Percentiles rank a stretch among this genome's conserved stretches.
phyloP scores from a whole-genome alignment of 2,329 filamentous ascomycete genomes.

The Emmonsia crescens region DNA sequence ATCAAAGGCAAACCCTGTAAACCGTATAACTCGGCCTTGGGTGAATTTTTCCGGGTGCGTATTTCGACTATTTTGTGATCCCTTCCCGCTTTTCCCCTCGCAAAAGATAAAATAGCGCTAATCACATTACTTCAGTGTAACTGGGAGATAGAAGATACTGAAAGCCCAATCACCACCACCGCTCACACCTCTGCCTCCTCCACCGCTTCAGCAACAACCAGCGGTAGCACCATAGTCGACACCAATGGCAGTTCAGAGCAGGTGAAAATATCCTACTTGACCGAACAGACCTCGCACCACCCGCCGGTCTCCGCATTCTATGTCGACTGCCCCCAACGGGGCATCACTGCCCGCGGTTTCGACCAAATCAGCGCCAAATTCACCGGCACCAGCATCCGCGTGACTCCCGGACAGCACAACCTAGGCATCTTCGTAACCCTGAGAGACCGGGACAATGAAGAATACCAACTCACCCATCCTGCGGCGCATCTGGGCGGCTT shows the following conservation, averaged over 20 bases:
- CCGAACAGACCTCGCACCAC: constrained; percentile 96
- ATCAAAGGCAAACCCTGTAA: constrained; percentile 98
- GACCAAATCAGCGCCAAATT: constrained; percentile 97
- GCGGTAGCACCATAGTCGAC: constrained; percentile 25
- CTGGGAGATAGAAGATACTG: constrained; percentile 80
- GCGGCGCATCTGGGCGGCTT: constrained; percentile 86
- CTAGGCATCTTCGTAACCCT: constrained; percentile 89
- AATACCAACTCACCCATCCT: constrained; percentile 90
- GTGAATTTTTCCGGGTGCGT: constrained; percentile 89
- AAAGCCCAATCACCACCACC: constrained; percentile 47
- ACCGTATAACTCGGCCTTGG: constrained; percentile 92
- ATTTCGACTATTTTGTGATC: neutral
- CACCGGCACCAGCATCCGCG: constrained; percentile 86
- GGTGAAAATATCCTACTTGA: constrained; percentile 82
- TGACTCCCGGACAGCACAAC: constrained; percentile 85
- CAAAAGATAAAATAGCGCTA: constrained; percentile 9
- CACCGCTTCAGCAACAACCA: constrained; percentile 18
- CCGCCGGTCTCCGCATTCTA: constrained; percentile 95
- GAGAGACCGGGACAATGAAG: constrained; percentile 68
- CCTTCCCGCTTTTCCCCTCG: neutral
- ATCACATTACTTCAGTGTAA: constrained; percentile 54
- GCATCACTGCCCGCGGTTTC: constrained; percentile 76
- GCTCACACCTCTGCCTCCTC: neutral
- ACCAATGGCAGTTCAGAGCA: constrained; percentile 30
- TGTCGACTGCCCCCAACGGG: constrained; percentile 83